These are phyloP conservation scores for Phoma herbarum DNA, from an alignment of 2,329 filamentous ascomycete species.

Conservation along the genomic window DNA sequence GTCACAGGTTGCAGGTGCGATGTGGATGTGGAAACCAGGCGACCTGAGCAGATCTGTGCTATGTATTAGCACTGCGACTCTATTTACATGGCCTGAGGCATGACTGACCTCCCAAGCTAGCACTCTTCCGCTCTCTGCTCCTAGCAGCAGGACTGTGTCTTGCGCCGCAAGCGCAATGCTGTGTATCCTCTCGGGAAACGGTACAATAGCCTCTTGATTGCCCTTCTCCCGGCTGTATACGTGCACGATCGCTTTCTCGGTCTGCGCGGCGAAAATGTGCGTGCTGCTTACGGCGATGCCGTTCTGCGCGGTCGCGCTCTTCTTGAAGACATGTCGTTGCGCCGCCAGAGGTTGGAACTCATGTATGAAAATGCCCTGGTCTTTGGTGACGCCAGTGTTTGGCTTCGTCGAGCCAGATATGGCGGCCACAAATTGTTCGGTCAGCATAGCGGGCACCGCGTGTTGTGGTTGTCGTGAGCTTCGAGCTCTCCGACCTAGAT, in stretches of 20 bases:
- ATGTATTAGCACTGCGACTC: constrained; percentile 18
- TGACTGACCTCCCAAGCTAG: constrained; percentile 87
- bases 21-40: constrained; percentile 77
- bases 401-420: constrained; percentile 55
- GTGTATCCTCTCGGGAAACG: constrained; percentile 86
- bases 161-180: constrained; percentile 77
- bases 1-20: constrained; percentile 84
- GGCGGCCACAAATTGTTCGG: constrained; percentile 60
- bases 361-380: constrained; percentile 88
- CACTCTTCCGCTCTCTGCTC: constrained; percentile 84
- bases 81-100: constrained; percentile 20
- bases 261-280: constrained; percentile 91
- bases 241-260: constrained; percentile 90
- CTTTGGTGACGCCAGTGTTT: constrained; percentile 66
- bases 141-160: constrained; percentile 74
- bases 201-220: constrained; percentile 86
- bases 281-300: constrained; percentile 80
- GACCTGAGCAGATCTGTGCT: constrained; percentile 73
- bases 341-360: constrained; percentile 79
- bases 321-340: constrained; percentile 86
- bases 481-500: constrained; percentile 5
- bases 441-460: constrained; percentile 54
- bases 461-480: constrained; percentile 19
- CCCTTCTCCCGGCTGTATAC: constrained; percentile 86
- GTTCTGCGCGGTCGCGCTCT: constrained; percentile 81